These are phyloP conservation scores for Entomortierella beljakovae DNA, from an alignment of 192 early-diverging fungal genomes.

Conservation along the genomic window DNA sequence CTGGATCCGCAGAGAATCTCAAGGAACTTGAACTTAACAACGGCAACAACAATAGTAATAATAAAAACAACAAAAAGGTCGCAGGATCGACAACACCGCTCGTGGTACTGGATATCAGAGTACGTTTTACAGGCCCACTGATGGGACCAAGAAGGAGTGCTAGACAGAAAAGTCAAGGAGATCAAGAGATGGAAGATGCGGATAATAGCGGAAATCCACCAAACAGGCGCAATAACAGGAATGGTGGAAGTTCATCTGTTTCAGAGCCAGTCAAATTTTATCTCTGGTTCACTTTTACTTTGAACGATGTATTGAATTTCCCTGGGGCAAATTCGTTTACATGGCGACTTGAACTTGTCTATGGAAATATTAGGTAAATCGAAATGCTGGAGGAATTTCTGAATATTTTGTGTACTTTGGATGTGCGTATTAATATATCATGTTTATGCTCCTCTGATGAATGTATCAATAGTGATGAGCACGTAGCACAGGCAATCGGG, in stretches of 20 bases:
- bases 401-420: background rate
- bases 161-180: background rate
- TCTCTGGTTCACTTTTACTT: slow-evolving; percentile 51
- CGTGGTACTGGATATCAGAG: slow-evolving; percentile 47
- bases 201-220: background rate
- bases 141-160: slow-evolving; percentile 12
- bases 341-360: slow-evolving; percentile 46
- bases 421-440: background rate
- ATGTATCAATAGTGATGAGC: slow-evolving; percentile 11
- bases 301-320: slow-evolving; percentile 40
- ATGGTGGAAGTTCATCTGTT: background rate
- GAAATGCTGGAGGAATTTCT: background rate
- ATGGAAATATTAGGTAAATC: slow-evolving; percentile 36
- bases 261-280: slow-evolving; percentile 51
- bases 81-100: slow-evolving; percentile 28
- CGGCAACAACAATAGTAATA: background rate
- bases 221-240: background rate
- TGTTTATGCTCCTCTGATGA: background rate
- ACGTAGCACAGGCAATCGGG: slow-evolving; percentile 21
- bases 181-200: background rate
- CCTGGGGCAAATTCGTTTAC: slow-evolving; percentile 38
- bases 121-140: slow-evolving; percentile 36
- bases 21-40: slow-evolving; percentile 31
- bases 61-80: background rate
- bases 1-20: slow-evolving; percentile 47